Evolutionary conservation across 805 yeast genomes (phyloP), one percentile per base, ranked within the genome.

Genomic region (Wickerhamiella azymoides): DNA sequence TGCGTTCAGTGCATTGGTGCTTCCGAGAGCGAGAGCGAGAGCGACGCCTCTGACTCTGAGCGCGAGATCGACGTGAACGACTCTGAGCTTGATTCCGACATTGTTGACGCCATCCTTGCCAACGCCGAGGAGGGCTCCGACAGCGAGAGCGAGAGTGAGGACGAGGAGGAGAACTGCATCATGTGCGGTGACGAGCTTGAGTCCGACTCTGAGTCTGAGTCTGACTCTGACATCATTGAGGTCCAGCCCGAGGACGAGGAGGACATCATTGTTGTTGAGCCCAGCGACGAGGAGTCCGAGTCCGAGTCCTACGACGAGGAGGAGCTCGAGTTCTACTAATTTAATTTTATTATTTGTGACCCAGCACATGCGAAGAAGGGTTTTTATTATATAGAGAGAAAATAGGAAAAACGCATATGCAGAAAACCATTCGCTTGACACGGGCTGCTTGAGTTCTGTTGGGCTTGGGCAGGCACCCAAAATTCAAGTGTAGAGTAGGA

Each of bases 161-260:
- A 45, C 25, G 54, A 50, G 40, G 49, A 47, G 43, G 45, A 44
- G 33, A 33, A 36, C 24, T n/a, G 16, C 43, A 28, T 25, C 28
- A 33, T 26, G 28, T 47, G 35, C 33, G 18, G 41, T 17, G 41
- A 27, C 39, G 27, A 33, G 32, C 37, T 45, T 36, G 24, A 21
- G 24, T 28, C 48, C 36, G 38, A 39, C 47, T 43, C 52, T 36
- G 49, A 43, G 25, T 36, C 46, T 27, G 55, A 50, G n/a, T 48
- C 54, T 32, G 54, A 49, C 37, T 48, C 53, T 13, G 58, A 52
- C 16, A 16, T 24, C 33, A 48, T 50, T 27, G 54, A 50, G 49
- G 49, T 52, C 33, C 47, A 45, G 40, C 46, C 54, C n/a, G 46
- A 40, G 16, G 55, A 52, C 43, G 49, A 50, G 17, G 55, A 52